Base-by-base conservation (phyloP, 495 filamentous ascomycete genomes). In the Aspergillus kassunensis region DNA sequence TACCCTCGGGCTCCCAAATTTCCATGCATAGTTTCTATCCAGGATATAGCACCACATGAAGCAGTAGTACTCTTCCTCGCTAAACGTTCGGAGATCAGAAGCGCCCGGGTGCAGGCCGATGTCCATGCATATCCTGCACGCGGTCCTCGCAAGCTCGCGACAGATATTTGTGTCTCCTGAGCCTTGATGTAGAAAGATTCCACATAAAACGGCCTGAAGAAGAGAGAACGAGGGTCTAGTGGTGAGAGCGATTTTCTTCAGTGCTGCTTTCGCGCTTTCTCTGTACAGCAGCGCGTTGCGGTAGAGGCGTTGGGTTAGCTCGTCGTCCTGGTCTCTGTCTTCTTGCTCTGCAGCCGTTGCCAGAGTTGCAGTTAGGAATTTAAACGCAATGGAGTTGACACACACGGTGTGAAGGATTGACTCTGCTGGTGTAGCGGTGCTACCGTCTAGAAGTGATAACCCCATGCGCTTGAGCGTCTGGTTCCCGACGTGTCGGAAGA, bases 31-130 rank as follows among this genome's bases (percentile, higher is more conserved):
- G 33, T 61, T 64, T 21, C 53, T 44, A 33, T 64, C 61, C 31
- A 64, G 29, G 30, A 48, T 58, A 23, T 64, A 64, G 43, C 61
- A 64, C 58, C 61, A 61, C 5, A 64, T 36, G 15, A 64, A 40
- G 36, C 61, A 64, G 50, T 54, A 61, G n/a, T 54, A 51, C 30
- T 58, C 58, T 24, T 60, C 61, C 19, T 56, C 53, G 41, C 7
- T 29, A 25, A 44, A 13, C 7, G 1, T 11, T 1, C 12, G 20
- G 10, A 43, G 23, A 16, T 43, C 23, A 1, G 24, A 3, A 31
- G 44, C 49, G 11, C 6, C 46, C 1, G 23, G 10, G 13, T 46
- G 21, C 34, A 58, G 49, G 18, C 54, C 61, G 4, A 61, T 18
- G 15, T 58, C 61, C 24, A 52, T 57, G 39, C 54, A 57, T 2